Conservation (phyloP, 1,284 basidiomycete genomes). For the Lignosus rhinocerotis region DNA sequence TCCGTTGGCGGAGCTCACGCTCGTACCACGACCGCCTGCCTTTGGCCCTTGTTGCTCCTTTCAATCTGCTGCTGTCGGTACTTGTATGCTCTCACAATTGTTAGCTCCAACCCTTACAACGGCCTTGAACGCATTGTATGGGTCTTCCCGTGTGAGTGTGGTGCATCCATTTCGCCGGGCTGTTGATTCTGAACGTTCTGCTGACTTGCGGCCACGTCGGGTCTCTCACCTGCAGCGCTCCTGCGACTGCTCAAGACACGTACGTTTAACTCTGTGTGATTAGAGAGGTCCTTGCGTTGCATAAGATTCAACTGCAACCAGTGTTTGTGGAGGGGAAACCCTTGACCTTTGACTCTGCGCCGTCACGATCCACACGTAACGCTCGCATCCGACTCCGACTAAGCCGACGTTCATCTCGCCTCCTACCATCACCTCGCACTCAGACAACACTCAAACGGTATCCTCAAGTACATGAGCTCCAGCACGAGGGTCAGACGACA, state of each 20-base stretch:
- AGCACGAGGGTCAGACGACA: conserved; percentile 23
- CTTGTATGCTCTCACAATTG: conserved; percentile 7
- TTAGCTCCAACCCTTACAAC: conserved; percentile 3
- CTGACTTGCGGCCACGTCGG: conserved; percentile 4
- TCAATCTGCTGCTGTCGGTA: conserved; percentile 1
- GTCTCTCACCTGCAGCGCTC: conserved; percentile 1
- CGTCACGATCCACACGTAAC: conserved; percentile 33
- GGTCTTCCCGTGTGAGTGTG: conserved; percentile 12
- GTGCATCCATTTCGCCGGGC: neutral
- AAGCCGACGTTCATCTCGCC: conserved; percentile 23
- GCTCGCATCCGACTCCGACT: conserved; percentile 26
- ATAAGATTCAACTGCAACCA: conserved; percentile 12
- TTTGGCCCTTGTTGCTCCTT: neutral
- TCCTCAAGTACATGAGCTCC: conserved; percentile 11
- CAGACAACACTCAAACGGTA: neutral
- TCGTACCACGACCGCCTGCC: conserved; percentile 13
- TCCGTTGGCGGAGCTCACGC: conserved; percentile 15
- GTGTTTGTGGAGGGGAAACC: conserved; percentile 22
- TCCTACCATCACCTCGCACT: conserved; percentile 27
- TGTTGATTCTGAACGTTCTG: conserved; percentile 8
- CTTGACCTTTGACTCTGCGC: conserved; percentile 31
- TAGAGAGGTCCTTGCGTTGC: conserved; percentile 7
- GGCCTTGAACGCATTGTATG: neutral
- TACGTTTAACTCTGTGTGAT: conserved; percentile 2
- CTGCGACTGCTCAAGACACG: neutral